phyloP scores from a whole-genome alignment of 1,139 yeast species.

The Protomyces inundatus region DNA sequence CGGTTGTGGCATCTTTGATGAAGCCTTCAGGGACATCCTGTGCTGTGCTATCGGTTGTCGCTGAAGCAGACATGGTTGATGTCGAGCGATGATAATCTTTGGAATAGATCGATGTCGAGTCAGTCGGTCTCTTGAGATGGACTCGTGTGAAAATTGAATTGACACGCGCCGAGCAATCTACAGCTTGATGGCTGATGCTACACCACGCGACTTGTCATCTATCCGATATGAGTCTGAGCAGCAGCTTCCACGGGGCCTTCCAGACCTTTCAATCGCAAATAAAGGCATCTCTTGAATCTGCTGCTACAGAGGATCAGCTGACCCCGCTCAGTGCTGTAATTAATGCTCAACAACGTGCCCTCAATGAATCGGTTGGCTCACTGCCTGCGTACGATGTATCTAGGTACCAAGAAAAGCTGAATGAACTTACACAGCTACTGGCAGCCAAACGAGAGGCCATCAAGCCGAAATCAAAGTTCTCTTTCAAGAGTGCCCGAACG shows the following conservation, averaged over 20 bases:
- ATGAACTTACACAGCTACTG: neutral
- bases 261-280: neutral
- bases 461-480: slow-evolving; percentile 11
- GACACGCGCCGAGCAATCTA: too few species aligned
- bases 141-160: too few species aligned
- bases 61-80: slow-evolving; percentile 10
- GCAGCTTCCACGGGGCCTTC: neutral
- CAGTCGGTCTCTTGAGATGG: too few species aligned
- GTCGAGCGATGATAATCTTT: too few species aligned
- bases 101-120: too few species aligned
- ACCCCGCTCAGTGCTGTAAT: neutral
- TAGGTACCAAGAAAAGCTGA: slow-evolving; percentile 4
- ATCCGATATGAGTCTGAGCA: neutral
- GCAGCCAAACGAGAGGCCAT: neutral
- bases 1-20: slow-evolving; percentile 20
- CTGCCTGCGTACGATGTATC: slow-evolving; percentile 13
- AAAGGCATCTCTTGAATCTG: neutral
- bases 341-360: slow-evolving; percentile 4
- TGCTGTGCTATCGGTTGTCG: slow-evolving; percentile 14
- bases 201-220: too few species aligned
- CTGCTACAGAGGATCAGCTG: neutral
- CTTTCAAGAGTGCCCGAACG: slow-evolving; percentile 2
- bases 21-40: slow-evolving; percentile 19
- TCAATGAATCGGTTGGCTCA: slow-evolving; percentile 1
- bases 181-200: too few species aligned